Conservation (phyloP, 2,329 filamentous ascomycete species). For the Penicillium thymicola region DNA sequence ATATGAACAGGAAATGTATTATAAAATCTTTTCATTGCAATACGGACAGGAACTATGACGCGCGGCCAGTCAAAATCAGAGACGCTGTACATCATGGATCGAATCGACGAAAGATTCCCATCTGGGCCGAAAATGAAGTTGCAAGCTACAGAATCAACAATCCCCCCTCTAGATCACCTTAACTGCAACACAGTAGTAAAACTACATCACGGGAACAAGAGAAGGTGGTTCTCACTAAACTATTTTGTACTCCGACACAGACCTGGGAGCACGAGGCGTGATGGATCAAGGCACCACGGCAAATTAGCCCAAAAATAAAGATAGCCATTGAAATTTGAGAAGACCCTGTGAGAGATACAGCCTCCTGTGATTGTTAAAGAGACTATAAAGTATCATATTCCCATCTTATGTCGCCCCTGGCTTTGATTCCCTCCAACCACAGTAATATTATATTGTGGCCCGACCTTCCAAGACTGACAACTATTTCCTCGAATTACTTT, state of each 20-base stretch:
- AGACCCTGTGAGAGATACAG: constrained; percentile 1
- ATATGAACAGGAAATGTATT: neutral
- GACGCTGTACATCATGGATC: constrained; percentile 14
- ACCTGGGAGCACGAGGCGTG: constrained; percentile 14
- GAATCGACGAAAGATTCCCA: constrained; percentile 7
- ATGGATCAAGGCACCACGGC: constrained; percentile 14
- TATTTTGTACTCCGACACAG: constrained; percentile 14
- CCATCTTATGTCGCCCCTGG: constrained; percentile 1
- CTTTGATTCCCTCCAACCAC: constrained; percentile 6
- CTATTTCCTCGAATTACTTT: neutral
- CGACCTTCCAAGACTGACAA: neutral
- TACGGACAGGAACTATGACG: constrained; percentile 19
- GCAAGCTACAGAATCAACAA: constrained; percentile 5
- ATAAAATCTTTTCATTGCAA: constrained; percentile 7
- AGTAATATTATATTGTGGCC: neutral
- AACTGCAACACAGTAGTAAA: neutral
- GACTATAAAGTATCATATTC: constrained; percentile 11
- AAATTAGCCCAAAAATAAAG: constrained; percentile 14
- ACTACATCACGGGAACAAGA: neutral
- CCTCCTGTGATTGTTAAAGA: neutral
- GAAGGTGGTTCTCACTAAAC: constrained; percentile 3
- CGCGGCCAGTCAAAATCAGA: constrained; percentile 16
- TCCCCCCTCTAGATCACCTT: neutral
- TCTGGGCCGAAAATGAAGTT: constrained; percentile 10
- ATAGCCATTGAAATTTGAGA: neutral